phyloP scores from a whole-genome alignment of 441 rosid species.

The Pelargonium myrrhifolium region DNA sequence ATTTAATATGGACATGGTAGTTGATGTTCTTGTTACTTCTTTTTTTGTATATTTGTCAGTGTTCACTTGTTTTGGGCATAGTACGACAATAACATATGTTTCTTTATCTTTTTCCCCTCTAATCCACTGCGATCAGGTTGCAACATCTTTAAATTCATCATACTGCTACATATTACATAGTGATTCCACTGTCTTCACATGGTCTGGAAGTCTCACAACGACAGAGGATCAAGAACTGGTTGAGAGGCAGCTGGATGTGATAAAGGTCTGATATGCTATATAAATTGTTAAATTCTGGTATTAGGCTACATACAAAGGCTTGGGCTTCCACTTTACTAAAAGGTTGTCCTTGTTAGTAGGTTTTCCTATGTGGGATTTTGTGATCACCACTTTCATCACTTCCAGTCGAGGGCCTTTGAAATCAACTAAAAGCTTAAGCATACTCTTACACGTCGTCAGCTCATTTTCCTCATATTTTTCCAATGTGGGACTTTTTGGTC shows the following conservation, averaged over 20 bases:
- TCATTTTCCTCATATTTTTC: too few relatives aligned
- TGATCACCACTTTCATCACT: too few relatives aligned
- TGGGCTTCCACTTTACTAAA: too few relatives aligned
- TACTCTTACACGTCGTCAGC: too few relatives aligned
- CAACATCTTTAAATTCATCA: conserved; percentile 81
- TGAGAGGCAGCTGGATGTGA: conserved; percentile 88
- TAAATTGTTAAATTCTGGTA: not conserved
- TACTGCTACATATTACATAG: conserved; percentile 86
- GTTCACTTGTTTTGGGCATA: not conserved
- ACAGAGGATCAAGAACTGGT: conserved; percentile 73
- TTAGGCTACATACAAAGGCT: too few relatives aligned
- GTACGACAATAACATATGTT: conserved; percentile 8
- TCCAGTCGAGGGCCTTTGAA: too few relatives aligned
- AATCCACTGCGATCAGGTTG: conserved; percentile 41
- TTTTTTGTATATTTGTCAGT: not conserved
- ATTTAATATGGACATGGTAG: not conserved
- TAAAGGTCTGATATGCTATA: conserved; percentile 48
- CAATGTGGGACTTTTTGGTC: too few relatives aligned
- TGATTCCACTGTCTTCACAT: conserved; percentile 65
- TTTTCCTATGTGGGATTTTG: too few relatives aligned
- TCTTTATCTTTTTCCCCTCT: conserved; percentile 4
- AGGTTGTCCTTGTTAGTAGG: too few relatives aligned
- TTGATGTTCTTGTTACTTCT: too few relatives aligned
- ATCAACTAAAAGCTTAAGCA: too few relatives aligned
- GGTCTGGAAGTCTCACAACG: conserved; percentile 88